Conservation (phyloP, 192 early-diverging fungal genomes). For the Phycomyces nitens region DNA sequence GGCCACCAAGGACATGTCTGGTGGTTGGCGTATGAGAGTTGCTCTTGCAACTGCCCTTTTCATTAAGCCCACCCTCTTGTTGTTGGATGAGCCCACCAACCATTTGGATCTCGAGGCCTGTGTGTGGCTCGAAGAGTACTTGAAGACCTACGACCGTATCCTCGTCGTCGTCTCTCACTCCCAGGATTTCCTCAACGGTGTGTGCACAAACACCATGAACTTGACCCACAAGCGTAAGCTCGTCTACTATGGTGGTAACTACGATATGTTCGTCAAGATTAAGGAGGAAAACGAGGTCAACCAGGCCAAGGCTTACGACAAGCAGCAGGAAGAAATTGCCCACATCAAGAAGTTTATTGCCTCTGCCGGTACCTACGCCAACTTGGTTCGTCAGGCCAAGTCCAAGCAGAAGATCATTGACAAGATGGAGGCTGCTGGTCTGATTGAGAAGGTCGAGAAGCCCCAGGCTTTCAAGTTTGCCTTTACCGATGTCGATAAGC, state of each 20-base stretch:
- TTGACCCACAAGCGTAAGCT: conserved; percentile 88
- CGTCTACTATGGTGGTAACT: conserved; percentile 96
- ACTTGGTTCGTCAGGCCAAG: conserved; percentile 98
- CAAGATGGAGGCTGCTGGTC: conserved; percentile 99
- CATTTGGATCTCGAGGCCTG: conserved; percentile 76
- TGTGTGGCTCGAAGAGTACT: conserved; percentile 69
- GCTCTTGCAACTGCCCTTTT: conserved; percentile 95
- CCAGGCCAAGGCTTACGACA: conserved; percentile 98
- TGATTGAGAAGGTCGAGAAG: conserved; percentile 91
- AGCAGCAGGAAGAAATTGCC: conserved; percentile 98
- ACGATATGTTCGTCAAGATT: conserved; percentile 93
- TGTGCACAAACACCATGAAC: conserved; percentile 92
- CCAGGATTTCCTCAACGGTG: conserved; percentile 68
- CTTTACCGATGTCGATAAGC: conserved; percentile 81
- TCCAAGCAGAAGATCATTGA: conserved; percentile 99
- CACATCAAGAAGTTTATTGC: conserved; percentile 99
- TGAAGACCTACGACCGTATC: conserved; percentile 70
- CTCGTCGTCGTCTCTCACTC: conserved; percentile 81
- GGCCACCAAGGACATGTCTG: conserved; percentile 94
- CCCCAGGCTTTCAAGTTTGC: conserved; percentile 76
- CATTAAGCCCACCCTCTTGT: conserved; percentile 59
- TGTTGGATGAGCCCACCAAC: conserved; percentile 52
- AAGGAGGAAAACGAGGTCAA: conserved; percentile 94
- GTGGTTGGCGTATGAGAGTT: conserved; percentile 99
- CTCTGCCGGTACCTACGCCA: conserved; percentile 98